Conservation (phyloP, 2,329 filamentous ascomycete genomes). For the Teratosphaeriaceae sp. region DNA sequence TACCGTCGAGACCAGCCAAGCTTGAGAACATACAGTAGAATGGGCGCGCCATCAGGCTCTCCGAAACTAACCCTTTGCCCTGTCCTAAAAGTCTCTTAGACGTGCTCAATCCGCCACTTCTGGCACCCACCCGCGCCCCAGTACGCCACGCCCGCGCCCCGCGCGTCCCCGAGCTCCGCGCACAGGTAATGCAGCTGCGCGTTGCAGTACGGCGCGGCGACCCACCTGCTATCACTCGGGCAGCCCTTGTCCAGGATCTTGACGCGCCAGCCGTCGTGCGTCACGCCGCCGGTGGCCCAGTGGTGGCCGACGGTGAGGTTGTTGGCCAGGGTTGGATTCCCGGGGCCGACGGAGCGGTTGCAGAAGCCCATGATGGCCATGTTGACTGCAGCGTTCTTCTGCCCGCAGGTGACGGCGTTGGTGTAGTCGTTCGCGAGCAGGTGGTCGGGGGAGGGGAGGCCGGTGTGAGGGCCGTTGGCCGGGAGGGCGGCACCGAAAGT, state of each 20-base stretch:
- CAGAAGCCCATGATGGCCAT: conserved; percentile 18
- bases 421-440: conserved; percentile 12
- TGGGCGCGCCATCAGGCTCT: neutral
- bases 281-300: conserved; percentile 11
- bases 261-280: conserved; percentile 8
- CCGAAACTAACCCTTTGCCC: no score
- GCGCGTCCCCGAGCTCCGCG: conserved; percentile 5
- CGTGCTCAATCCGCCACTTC: conserved; percentile 10
- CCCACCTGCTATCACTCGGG: conserved; percentile 14
- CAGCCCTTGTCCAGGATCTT: conserved; percentile 14
- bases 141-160: conserved; percentile 5
- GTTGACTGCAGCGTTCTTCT: conserved; percentile 16
- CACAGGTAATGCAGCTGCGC: conserved; percentile 21
- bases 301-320: conserved; percentile 14
- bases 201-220: conserved; percentile 17
- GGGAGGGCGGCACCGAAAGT: conserved; percentile 5
- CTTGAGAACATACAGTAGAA: neutral
- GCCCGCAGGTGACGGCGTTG: conserved; percentile 17
- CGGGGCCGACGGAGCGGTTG: conserved; percentile 8
- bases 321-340: conserved; percentile 3
- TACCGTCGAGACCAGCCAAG: no score
- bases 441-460: neutral
- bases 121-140: conserved; percentile 17
- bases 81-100: neutral
- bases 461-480: no score